These are phyloP conservation scores for Schoenoplectus triqueter DNA, from an alignment of 202 grass and related monocot genomes.

Conservation along the genomic window DNA sequence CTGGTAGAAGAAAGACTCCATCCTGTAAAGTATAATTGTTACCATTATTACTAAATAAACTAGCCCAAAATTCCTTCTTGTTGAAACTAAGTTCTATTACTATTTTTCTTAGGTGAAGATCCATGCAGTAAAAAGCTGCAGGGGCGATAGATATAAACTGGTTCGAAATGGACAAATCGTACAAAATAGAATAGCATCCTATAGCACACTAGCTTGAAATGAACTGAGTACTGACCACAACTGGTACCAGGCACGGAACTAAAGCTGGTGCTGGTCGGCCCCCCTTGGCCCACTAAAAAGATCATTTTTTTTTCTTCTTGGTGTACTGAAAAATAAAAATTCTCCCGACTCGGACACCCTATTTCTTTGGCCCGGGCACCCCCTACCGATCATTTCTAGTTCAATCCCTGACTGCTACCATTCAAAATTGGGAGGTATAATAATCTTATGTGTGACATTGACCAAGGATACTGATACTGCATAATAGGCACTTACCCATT, in stretches of 20 bases:
- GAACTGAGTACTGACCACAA: too few species aligned
- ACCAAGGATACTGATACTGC: background rate
- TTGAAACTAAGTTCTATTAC: background rate
- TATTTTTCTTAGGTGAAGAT: background rate
- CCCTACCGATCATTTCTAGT: too few species aligned
- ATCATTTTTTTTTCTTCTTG: too few species aligned
- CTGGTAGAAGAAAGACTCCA: constrained; percentile 82
- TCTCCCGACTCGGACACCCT: too few species aligned
- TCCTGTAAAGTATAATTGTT: constrained; percentile 53
- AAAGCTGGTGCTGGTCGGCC: too few species aligned
- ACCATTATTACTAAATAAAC: background rate
- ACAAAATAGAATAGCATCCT: background rate
- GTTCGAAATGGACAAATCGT: background rate
- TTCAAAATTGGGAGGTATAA: background rate
- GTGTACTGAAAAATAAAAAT: too few species aligned
- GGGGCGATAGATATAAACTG: background rate
- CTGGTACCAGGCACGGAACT: background rate
- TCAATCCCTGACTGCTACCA: too few species aligned
- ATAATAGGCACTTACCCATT: constrained; percentile 61
- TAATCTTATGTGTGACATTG: background rate
- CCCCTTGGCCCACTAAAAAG: too few species aligned
- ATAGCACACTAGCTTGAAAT: background rate
- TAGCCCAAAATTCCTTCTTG: background rate
- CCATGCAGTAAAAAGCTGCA: background rate
- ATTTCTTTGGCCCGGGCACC: too few species aligned